A percentile compares a stretch with the other conserved stretches of the same genome.
Evolutionary conservation across 169 alveolate genomes (phyloP).

Genomic region (Eimeria maxima): DNA sequence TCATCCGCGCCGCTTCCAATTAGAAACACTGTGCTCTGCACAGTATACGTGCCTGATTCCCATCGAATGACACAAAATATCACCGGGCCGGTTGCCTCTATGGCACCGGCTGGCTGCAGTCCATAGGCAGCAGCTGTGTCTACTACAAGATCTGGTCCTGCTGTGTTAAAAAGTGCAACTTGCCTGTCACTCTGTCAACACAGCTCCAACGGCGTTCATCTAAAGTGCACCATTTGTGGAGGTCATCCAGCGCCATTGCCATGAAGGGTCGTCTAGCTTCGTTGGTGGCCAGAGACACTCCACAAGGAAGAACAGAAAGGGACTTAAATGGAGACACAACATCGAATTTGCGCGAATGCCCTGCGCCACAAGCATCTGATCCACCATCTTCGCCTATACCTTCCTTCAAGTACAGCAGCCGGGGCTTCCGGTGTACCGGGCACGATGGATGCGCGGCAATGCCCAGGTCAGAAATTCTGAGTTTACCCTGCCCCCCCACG

Average conservation of each 20-base stretch:
- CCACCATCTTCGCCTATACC: not conserved
- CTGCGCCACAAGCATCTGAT: not conserved
- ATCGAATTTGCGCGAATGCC: not conserved
- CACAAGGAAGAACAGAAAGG: slow-evolving; percentile 51
- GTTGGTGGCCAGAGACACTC: slow-evolving; percentile 51
- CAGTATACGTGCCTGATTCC: slow-evolving; percentile 31
- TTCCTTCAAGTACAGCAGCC: not conserved
- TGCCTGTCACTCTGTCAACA: slow-evolving; percentile 43
- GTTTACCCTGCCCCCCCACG: slow-evolving; percentile 52
- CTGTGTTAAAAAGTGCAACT: not conserved
- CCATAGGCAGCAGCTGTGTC: not conserved
- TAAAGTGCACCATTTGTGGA: not conserved
- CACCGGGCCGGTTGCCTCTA: not conserved
- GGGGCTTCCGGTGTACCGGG: slow-evolving; percentile 70
- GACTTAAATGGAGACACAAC: slow-evolving; percentile 12
- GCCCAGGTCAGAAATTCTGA: slow-evolving; percentile 23
- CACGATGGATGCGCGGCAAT: slow-evolving; percentile 13
- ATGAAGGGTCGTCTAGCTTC: slow-evolving; percentile 50
- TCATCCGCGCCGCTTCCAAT: slow-evolving; percentile 86
- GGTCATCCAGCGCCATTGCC: slow-evolving; percentile 58
- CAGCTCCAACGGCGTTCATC: slow-evolving; percentile 15
- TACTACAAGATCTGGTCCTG: not conserved
- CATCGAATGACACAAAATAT: not conserved
- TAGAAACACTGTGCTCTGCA: slow-evolving; percentile 76
- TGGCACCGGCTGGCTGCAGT: not conserved